A percentile compares a stretch with the other conserved stretches of the same genome.
Evolutionary conservation across 129 eudicot species (phyloP).

Genomic region (Calendula officinalis): DNA sequence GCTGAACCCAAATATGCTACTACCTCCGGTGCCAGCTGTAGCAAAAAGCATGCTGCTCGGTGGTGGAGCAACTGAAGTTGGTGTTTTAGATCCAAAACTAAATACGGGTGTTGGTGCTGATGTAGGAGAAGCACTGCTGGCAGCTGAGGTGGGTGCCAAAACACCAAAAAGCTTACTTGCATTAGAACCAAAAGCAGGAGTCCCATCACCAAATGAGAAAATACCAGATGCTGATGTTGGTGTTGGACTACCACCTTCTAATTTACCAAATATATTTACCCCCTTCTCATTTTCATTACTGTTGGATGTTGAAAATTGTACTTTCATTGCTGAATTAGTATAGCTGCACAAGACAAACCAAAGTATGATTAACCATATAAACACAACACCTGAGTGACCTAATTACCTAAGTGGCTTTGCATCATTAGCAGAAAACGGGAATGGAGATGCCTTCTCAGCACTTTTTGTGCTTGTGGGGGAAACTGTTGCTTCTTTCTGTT

Average conservation of each 20-base stretch:
- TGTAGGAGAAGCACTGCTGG: slow-evolving; percentile 28
- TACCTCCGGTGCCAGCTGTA: slow-evolving; percentile 34
- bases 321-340: slow-evolving; percentile 15
- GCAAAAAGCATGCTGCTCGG: slow-evolving; percentile 24
- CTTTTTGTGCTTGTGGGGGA: slow-evolving; percentile 33
- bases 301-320: slow-evolving; percentile 17
- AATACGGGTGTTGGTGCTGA: slow-evolving; percentile 39
- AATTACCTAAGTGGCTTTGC: slow-evolving; percentile 36
- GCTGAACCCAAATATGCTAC: slow-evolving; percentile 38
- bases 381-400: neutral
- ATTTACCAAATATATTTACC: slow-evolving; percentile 16
- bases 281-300: slow-evolving; percentile 27
- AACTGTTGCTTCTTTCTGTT: slow-evolving; percentile 30
- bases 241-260: slow-evolving; percentile 21
- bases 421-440: slow-evolving; percentile 26
- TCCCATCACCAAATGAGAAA: slow-evolving; percentile 43
- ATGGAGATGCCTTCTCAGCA: slow-evolving; percentile 30
- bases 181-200: slow-evolving; percentile 25
- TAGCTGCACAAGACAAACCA: slow-evolving; percentile 34
- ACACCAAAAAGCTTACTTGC: slow-evolving; percentile 25
- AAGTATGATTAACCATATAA: slow-evolving; percentile 13
- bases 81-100: slow-evolving; percentile 36
- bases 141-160: slow-evolving; percentile 20
- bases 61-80: slow-evolving; percentile 25
- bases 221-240: slow-evolving; percentile 25